phyloP scores from a whole-genome alignment of 305 asterid genomes.

The Fraxinus floribunda region DNA sequence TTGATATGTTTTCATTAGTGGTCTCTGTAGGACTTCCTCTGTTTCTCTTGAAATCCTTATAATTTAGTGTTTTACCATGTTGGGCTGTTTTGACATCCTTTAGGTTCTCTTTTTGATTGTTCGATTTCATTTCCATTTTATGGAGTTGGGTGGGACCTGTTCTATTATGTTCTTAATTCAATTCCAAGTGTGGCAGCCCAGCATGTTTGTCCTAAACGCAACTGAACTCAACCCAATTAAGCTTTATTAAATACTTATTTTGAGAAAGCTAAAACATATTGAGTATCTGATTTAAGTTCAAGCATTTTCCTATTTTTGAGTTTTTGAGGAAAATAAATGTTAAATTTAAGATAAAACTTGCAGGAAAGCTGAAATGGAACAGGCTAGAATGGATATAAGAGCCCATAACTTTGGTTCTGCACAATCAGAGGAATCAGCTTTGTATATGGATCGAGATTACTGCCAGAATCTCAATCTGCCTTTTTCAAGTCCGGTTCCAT shows the following conservation, averaged over 20 bases:
- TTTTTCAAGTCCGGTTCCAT: conserved; percentile 52
- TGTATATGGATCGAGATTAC: conserved; percentile 67
- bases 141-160: too few species aligned
- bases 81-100: too few species aligned
- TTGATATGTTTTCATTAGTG: conserved; percentile 7
- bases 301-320: conserved; percentile 13
- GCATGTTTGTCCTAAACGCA: background rate
- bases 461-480: conserved; percentile 41
- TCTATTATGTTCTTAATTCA: too few species aligned
- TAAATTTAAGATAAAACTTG: conserved; percentile 18
- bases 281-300: background rate
- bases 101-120: too few species aligned
- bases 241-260: background rate
- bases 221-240: background rate
- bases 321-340: background rate
- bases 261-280: background rate
- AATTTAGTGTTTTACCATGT: background rate
- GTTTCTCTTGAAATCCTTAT: background rate
- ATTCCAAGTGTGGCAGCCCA: too few species aligned
- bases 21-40: conserved; percentile 10
- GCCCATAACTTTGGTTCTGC: conserved; percentile 67
- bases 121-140: too few species aligned
- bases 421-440: conserved; percentile 72
- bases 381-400: conserved; percentile 51
- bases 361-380: conserved; percentile 54